Conservation (phyloP, 1,284 basidiomycete genomes). For the Cutaneotrichosporon sp. region DNA sequence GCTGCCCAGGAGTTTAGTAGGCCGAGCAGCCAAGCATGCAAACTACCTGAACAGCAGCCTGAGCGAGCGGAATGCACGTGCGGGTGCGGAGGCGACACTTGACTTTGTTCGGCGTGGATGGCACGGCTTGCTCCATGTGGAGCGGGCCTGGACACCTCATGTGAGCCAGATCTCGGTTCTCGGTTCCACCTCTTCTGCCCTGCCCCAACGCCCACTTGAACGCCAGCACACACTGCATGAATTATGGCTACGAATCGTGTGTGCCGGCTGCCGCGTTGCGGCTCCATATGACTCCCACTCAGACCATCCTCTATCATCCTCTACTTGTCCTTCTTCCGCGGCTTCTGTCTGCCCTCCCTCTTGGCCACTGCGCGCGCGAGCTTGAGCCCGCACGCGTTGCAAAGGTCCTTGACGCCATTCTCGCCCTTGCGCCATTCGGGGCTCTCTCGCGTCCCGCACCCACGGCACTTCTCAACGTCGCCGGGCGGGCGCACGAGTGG, state of each 20-base stretch:
- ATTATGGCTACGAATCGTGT: not conserved
- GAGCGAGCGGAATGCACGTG: no score
- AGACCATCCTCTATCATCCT: not conserved
- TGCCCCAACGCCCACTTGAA: not conserved
- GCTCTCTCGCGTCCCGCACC: constrained; percentile 78
- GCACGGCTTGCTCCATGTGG: no score
- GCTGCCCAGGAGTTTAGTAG: no score
- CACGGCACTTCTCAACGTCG: constrained; percentile 73
- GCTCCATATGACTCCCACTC: not conserved
- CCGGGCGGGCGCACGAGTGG: constrained; percentile 60
- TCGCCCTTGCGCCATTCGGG: constrained; percentile 89
- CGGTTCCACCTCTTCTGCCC: no score
- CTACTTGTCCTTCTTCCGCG: constrained; percentile 46
- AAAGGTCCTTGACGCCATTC: constrained; percentile 85
- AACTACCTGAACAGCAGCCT: no score
- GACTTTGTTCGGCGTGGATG: no score
- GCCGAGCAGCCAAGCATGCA: no score
- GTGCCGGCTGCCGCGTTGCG: not conserved
- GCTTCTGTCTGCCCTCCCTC: constrained; percentile 51
- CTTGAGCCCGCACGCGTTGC: constrained; percentile 72
- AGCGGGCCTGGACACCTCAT: no score
- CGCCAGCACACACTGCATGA: not conserved
- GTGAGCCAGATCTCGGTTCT: not conserved
- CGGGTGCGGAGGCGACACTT: no score
- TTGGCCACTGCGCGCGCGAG: constrained; percentile 51